Conservation (phyloP, 148 eudicot genomes). For the Camellia japonica region DNA sequence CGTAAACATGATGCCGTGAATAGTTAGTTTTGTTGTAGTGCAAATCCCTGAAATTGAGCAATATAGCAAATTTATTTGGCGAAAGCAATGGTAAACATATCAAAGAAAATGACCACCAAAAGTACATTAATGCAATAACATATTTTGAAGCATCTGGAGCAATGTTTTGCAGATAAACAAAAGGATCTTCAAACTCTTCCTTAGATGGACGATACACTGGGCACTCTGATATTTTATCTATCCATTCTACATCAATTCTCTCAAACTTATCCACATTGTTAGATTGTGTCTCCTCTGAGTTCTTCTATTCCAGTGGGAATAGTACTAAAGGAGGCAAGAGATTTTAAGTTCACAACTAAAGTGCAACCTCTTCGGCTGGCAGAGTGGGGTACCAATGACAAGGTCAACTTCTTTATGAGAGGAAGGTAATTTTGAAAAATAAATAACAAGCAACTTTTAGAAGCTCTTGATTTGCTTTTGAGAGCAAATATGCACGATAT, state of each 20-base stretch:
- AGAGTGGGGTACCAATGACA: conserved; percentile 61
- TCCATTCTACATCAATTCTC: conserved; percentile 42
- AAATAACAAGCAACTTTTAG: not conserved
- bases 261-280: conserved; percentile 65
- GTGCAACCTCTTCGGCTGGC: conserved; percentile 79
- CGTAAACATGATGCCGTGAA: too few relatives aligned
- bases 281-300: conserved; percentile 64
- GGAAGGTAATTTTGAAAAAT: conserved; percentile 48
- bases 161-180: conserved; percentile 55
- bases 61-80: conserved; percentile 20
- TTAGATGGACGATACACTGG: conserved; percentile 58
- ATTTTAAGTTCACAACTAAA: conserved; percentile 71
- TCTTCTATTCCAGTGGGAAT: conserved; percentile 66
- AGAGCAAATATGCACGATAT: not conserved
- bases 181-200: conserved; percentile 76
- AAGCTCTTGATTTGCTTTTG: not conserved
- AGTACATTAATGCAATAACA: conserved; percentile 26
- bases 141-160: conserved; percentile 67
- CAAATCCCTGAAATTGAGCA: conserved; percentile 29
- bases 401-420: conserved; percentile 62
- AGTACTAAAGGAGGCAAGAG: conserved; percentile 58
- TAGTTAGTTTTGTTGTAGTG: too few relatives aligned
- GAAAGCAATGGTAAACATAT: not conserved
- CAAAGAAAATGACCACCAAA: not conserved
- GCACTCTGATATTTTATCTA: conserved; percentile 43